Percentiles rank a stretch among this genome's conserved stretches.
Conservation (phyloP, 805 yeast genomes). For the Danielia oregonensis region DNA sequence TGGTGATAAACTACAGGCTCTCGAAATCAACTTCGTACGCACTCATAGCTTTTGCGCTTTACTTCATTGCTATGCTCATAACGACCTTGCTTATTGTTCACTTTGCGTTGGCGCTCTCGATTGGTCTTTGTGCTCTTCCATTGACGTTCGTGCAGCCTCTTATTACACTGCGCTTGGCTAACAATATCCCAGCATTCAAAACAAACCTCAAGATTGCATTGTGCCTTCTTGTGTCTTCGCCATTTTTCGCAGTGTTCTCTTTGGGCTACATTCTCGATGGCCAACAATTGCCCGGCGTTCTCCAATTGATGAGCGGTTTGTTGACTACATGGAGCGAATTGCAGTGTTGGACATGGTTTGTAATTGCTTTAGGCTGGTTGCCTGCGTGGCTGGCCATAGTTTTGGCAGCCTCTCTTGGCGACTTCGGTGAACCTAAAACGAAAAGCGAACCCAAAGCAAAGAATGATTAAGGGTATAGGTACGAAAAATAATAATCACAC, state of each 20-base stretch:
- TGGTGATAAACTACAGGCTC: neutral
- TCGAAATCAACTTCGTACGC: slow-evolving; percentile 16
- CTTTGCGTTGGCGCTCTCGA: slow-evolving; percentile 71
- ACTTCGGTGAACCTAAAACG: slow-evolving; percentile 11
- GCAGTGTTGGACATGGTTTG: slow-evolving; percentile 84
- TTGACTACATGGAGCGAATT: slow-evolving; percentile 62
- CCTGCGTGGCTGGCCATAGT: slow-evolving; percentile 67
- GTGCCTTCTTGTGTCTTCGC: slow-evolving; percentile 47
- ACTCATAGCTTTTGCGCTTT: slow-evolving; percentile 46
- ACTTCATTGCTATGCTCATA: slow-evolving; percentile 59
- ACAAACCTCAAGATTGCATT: slow-evolving; percentile 25
- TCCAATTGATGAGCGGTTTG: slow-evolving; percentile 47
- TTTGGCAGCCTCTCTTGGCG: slow-evolving; percentile 27
- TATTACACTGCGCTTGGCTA: slow-evolving; percentile 13
- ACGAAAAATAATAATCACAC: too few relatives aligned
- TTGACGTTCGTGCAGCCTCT: slow-evolving; percentile 55
- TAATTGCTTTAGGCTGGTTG: slow-evolving; percentile 70
- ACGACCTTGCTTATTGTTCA: slow-evolving; percentile 76
- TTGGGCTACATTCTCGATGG: slow-evolving; percentile 25
- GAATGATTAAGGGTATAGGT: too few relatives aligned
- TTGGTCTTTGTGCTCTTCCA: slow-evolving; percentile 75
- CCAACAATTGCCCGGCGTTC: slow-evolving; percentile 26
- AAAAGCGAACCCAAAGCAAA: slow-evolving; percentile 5
- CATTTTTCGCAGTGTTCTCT: slow-evolving; percentile 35
- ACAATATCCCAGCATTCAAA: slow-evolving; percentile 6